Evolutionary conservation across 2,329 filamentous ascomycete species (phyloP), one percentile per base, ranked within the genome.

Genomic region (Botrytis cinerea): DNA sequence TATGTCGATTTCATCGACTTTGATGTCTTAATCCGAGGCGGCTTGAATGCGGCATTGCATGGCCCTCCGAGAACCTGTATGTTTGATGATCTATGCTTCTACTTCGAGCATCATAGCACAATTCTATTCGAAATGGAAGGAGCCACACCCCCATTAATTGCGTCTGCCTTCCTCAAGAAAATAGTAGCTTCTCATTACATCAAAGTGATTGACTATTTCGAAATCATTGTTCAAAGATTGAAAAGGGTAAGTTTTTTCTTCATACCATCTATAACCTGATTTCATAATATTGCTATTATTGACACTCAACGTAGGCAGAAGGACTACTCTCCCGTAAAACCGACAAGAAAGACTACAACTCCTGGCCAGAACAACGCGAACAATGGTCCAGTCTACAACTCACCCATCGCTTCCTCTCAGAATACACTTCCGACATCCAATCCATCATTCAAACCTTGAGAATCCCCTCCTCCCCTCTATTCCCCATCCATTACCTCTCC

Each of bases 11-110:
- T 71, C 1, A 48, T 71, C 70, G 45, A 62, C 10, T 16, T 64
- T 18, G 59, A 70, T 32, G 16, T 18, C 25, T 48, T 71, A 14
- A 32, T 8, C 20, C 46, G 70, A 54, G 35, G 54, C 35, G 46
- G 28, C 4, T 6, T 40, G 45, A 64, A 32, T 18, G n/a, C 28
- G 38, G 22, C 45, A 64, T 63, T 40, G 22, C 51, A 70, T 2
- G 69, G 54, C 0, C 72, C 74, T 22, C 74, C 69, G 16, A 70
- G 72, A 43, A 75, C 60, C n/a, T 75, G 62, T n/a, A 32, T 75
- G 38, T 61, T 74, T 14, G 72, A 75, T n/a, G 74, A 74, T 57
- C 45, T 75, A 18, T 74, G 59, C 45, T 74, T 74, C 38, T 75
- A 74, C 35, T 74, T 74, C n/a, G 69, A 74, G 51, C 43, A 45